Evolutionary conservation across 495 filamentous ascomycete species (phyloP).

Genomic region (Tuber calosporum): DNA sequence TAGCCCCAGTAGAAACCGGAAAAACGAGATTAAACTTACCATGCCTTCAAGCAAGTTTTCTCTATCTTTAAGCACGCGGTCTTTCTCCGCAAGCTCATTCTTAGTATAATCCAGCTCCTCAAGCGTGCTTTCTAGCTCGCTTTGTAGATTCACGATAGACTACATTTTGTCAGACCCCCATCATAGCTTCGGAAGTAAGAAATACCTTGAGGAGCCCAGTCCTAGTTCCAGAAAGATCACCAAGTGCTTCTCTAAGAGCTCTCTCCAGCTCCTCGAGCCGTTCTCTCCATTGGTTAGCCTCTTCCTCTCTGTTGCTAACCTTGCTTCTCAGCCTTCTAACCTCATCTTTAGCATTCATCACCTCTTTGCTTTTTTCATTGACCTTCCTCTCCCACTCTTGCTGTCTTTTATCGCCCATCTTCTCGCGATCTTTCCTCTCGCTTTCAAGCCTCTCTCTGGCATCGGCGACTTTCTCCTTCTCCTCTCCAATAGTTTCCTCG

Average conservation of each 20-base stretch:
- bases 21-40: slow-evolving; percentile 18
- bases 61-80: slow-evolving; percentile 80
- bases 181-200: slow-evolving; percentile 13
- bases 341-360: slow-evolving; percentile 71
- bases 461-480: slow-evolving; percentile 70
- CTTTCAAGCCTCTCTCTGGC: slow-evolving; percentile 68
- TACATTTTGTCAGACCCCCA: slow-evolving; percentile 41
- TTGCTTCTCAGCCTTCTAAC: slow-evolving; percentile 69
- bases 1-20: slow-evolving; percentile 4
- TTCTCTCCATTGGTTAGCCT: slow-evolving; percentile 82
- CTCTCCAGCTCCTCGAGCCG: slow-evolving; percentile 81
- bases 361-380: slow-evolving; percentile 38
- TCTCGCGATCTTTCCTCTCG: slow-evolving; percentile 78
- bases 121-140: slow-evolving; percentile 72
- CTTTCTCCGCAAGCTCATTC: slow-evolving; percentile 72
- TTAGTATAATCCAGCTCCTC: slow-evolving; percentile 72
- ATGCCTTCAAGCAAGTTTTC: slow-evolving; percentile 74
- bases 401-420: slow-evolving; percentile 77
- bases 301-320: slow-evolving; percentile 75
- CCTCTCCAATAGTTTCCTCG: slow-evolving; percentile 64
- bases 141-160: slow-evolving; percentile 80
- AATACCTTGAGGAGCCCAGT: slow-evolving; percentile 71
- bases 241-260: slow-evolving; percentile 73
- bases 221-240: slow-evolving; percentile 78
- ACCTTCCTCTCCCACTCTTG: slow-evolving; percentile 65